Percentiles rank a stretch among this genome's conserved stretches.
phyloP scores from a whole-genome alignment of 805 yeast species.

The Nakazawaea peltata region DNA sequence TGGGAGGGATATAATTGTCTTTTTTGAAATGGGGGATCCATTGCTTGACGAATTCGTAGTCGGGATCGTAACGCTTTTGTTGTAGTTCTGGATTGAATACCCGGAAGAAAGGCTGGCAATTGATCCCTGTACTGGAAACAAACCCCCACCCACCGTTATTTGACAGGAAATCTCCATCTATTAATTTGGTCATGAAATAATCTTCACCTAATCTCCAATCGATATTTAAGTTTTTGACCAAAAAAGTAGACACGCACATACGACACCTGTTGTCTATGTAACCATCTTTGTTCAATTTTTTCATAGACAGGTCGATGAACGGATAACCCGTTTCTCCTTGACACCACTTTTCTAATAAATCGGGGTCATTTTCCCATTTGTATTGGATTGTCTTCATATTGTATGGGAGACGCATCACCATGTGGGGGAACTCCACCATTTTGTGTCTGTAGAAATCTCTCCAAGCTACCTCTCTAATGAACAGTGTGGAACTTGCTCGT shows the following conservation, averaged over 20 bases:
- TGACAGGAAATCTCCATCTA: constrained; percentile 47
- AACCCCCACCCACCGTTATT: constrained; percentile 57
- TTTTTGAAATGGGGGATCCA: constrained; percentile 43
- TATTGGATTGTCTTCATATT: constrained; percentile 33
- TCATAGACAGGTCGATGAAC: constrained; percentile 51
- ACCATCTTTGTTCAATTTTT: constrained; percentile 41
- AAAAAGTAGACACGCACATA: constrained; percentile 45
- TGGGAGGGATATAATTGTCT: constrained; percentile 34
- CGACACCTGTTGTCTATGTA: constrained; percentile 47
- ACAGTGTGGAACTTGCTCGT: constrained; percentile 30
- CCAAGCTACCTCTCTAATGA: constrained; percentile 50
- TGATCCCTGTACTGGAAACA: constrained; percentile 42
- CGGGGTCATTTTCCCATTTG: constrained; percentile 33
- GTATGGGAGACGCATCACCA: constrained; percentile 42
- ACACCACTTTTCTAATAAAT: constrained; percentile 41
- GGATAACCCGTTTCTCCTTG: constrained; percentile 48
- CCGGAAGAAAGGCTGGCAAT: constrained; percentile 50
- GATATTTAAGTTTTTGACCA: constrained; percentile 38
- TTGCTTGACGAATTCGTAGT: constrained; percentile 34
- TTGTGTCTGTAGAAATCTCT: constrained; percentile 49
- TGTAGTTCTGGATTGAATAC: constrained; percentile 46
- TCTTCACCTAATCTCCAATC: constrained; percentile 51
- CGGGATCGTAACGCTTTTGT: constrained; percentile 38
- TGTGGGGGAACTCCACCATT: constrained; percentile 39
- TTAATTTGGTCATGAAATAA: constrained; percentile 38